Evolutionary conservation across 768 basidiomycete genomes (phyloP).

Genomic region (Leccinum olivaceopallidum): DNA sequence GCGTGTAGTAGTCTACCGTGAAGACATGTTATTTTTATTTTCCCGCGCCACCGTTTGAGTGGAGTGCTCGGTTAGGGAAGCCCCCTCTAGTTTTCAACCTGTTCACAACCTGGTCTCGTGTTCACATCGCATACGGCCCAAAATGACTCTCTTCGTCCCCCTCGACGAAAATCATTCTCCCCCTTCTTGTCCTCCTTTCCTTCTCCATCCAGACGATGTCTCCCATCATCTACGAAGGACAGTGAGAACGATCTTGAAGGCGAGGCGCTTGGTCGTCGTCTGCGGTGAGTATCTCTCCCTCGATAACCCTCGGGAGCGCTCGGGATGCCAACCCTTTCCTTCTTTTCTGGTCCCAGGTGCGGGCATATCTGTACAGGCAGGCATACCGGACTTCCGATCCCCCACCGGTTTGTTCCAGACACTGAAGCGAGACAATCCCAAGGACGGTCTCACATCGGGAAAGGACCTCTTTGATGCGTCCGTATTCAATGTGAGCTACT

Average conservation of each 20-base stretch:
- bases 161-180: constrained; percentile 48
- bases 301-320: constrained; percentile 14
- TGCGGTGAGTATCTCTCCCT: constrained; percentile 58
- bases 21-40: constrained; percentile 26
- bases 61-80: constrained; percentile 17
- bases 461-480: constrained; percentile 92
- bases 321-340: neutral
- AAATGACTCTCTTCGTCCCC: constrained; percentile 68
- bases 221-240: constrained; percentile 50
- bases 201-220: constrained; percentile 48
- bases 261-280: constrained; percentile 81
- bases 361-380: constrained; percentile 84
- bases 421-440: constrained; percentile 76
- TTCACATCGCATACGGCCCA: constrained; percentile 29
- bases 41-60: constrained; percentile 31
- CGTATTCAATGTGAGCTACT: constrained; percentile 71
- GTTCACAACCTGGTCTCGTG: constrained; percentile 19
- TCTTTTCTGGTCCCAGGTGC: constrained; percentile 53
- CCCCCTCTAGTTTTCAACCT: constrained; percentile 25
- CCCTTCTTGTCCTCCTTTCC: constrained; percentile 57
- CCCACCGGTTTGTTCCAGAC: constrained; percentile 77
- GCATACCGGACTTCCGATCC: constrained; percentile 90
- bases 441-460: constrained; percentile 67
- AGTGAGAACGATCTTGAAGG: constrained; percentile 71
- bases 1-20: constrained; percentile 28